These are phyloP conservation scores for Chimonanthus salicifolius DNA, from an alignment of 164 flowering plant genomes.

Conservation along the genomic window DNA sequence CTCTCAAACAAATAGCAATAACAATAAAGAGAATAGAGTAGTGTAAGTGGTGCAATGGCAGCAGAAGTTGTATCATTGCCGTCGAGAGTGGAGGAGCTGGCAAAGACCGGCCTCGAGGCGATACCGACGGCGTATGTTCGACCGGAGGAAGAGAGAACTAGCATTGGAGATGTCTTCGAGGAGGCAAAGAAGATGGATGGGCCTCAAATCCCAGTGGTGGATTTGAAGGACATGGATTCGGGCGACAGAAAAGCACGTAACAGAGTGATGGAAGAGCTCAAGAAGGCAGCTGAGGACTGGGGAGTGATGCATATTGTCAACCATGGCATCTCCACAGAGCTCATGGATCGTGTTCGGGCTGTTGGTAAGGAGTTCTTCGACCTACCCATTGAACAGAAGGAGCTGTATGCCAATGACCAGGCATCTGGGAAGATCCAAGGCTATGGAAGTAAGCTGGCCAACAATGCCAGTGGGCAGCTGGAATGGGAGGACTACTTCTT, in stretches of 20 bases:
- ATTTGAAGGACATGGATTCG: constrained; percentile 42
- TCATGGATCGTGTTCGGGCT: constrained; percentile 45
- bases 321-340: constrained; percentile 71
- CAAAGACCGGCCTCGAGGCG: constrained; percentile 53
- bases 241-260: constrained; percentile 36
- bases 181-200: constrained; percentile 57
- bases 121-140: constrained; percentile 82
- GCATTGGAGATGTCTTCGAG: constrained; percentile 59
- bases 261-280: constrained; percentile 44
- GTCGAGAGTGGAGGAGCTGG: constrained; percentile 63
- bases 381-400: constrained; percentile 77
- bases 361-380: constrained; percentile 68
- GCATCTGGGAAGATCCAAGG: constrained; percentile 71
- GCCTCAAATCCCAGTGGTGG: constrained; percentile 71
- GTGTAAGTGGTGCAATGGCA: constrained; percentile 17
- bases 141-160: constrained; percentile 53
- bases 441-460: constrained; percentile 91
- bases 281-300: constrained; percentile 70
- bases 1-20: too few relatives aligned
- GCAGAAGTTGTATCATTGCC: constrained; percentile 14
- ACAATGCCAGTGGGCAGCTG: constrained; percentile 65
- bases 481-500: constrained; percentile 98
- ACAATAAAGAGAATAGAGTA: neutral
- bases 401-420: constrained; percentile 75
- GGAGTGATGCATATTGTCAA: constrained; percentile 65